Conservation (phyloP, 345 rosid species). For the Eucalyptus erythrocorys region DNA sequence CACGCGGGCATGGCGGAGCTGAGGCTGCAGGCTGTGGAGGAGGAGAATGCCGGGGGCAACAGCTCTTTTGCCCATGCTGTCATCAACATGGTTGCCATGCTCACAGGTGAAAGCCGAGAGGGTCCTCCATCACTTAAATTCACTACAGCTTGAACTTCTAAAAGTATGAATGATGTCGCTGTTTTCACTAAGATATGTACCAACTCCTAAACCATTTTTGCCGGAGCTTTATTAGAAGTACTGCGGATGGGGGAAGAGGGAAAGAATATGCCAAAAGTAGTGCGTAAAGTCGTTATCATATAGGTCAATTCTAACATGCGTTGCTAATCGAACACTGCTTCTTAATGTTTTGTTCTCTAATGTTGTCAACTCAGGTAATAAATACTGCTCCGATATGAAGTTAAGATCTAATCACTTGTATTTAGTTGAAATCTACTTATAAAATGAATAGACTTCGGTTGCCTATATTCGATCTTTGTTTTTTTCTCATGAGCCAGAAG, state of each 20-base stretch:
- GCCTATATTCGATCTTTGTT: accelerated
- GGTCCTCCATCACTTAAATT: background rate
- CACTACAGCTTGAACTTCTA: background rate
- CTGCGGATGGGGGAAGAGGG: background rate
- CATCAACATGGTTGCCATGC: slow-evolving; percentile 83
- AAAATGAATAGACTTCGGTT: background rate
- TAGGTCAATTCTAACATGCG: background rate
- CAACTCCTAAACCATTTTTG: background rate
- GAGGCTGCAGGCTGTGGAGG: background rate
- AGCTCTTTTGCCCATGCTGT: slow-evolving; percentile 60
- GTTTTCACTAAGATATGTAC: background rate
- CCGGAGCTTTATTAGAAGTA: background rate
- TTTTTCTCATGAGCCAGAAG: accelerated
- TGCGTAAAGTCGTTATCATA: background rate
- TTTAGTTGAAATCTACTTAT: background rate
- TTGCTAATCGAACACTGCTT: background rate
- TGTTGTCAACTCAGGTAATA: accelerated
- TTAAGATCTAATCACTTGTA: background rate
- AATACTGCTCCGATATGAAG: background rate
- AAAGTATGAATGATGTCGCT: background rate
- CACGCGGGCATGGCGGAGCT: background rate
- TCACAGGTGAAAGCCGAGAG: slow-evolving; percentile 31
- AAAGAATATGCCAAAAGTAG: background rate
- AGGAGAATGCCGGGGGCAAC: background rate
- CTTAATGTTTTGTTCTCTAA: background rate